Conservation (phyloP, 2,329 filamentous ascomycete genomes). For the Epichloe coenophiala region DNA sequence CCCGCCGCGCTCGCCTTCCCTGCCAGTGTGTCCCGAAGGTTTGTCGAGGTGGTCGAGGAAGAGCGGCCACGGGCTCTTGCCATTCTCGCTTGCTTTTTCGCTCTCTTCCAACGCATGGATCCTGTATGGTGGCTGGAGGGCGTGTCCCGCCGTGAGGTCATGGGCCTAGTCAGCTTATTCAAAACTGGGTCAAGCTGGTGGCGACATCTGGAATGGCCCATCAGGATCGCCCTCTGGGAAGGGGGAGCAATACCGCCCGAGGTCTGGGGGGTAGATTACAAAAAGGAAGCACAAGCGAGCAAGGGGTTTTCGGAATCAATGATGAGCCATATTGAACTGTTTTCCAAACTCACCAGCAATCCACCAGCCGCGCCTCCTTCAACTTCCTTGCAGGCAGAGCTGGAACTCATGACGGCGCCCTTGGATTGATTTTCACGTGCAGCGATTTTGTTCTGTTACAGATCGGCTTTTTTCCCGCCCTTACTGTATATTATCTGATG, state of each 20-base stretch:
- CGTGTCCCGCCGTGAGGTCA: slow-evolving; percentile 51
- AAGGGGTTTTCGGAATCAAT: slow-evolving; percentile 22
- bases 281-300: slow-evolving; percentile 25
- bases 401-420: slow-evolving; percentile 18
- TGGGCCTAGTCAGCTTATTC: slow-evolving; percentile 47
- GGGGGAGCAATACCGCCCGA: slow-evolving; percentile 38
- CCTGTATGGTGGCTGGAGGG: slow-evolving; percentile 57
- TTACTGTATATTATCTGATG: not conserved
- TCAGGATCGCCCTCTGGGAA: slow-evolving; percentile 45
- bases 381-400: slow-evolving; percentile 18
- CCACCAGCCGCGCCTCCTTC: slow-evolving; percentile 13
- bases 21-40: slow-evolving; percentile 48
- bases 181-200: slow-evolving; percentile 46
- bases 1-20: slow-evolving; percentile 49
- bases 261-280: slow-evolving; percentile 42
- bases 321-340: slow-evolving; percentile 27
- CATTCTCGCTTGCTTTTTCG: slow-evolving; percentile 54
- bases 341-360: slow-evolving; percentile 23
- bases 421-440: slow-evolving; percentile 16
- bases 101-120: slow-evolving; percentile 47
- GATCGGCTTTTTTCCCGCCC: too few species aligned
- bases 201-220: slow-evolving; percentile 47
- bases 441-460: not conserved
- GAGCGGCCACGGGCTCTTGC: slow-evolving; percentile 47
- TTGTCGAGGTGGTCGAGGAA: slow-evolving; percentile 44